Percentiles rank a stretch among this genome's conserved stretches.
These are phyloP conservation scores for Quercus glauca DNA, from an alignment of 306 rosid genomes.

Conservation along the genomic window DNA sequence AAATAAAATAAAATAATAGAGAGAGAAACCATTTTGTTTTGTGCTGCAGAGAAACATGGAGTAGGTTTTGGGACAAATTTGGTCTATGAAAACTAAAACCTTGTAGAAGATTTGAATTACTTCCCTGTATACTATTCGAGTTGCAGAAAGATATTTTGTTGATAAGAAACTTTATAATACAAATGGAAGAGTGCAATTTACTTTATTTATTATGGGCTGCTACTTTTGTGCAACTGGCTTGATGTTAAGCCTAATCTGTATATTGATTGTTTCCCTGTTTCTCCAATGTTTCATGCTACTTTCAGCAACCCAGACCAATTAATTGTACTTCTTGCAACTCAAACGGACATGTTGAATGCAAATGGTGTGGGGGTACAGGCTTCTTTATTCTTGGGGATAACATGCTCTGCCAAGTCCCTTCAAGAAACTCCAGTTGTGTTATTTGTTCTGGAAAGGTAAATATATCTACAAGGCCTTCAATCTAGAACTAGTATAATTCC, in stretches of 20 bases:
- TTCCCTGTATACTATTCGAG: background rate
- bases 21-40: background rate
- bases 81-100: background rate
- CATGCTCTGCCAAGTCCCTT: slow-evolving; percentile 98
- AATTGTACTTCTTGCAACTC: slow-evolving; percentile 81
- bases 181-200: background rate
- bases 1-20: background rate
- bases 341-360: slow-evolving; percentile 74
- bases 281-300: slow-evolving; percentile 11
- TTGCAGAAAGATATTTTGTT: background rate
- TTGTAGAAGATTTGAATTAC: background rate
- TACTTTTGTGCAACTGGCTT: background rate
- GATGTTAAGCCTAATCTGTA: slow-evolving; percentile 3
- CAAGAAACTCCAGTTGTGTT: slow-evolving; percentile 74
- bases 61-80: background rate
- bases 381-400: slow-evolving; percentile 88
- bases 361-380: slow-evolving; percentile 95
- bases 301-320: slow-evolving; percentile 91
- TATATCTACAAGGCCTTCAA: background rate
- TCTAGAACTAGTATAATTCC: background rate
- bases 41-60: no score
- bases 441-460: slow-evolving; percentile 82
- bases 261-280: slow-evolving; percentile 18
- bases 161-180: background rate
- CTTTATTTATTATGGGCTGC: background rate